phyloP scores from a whole-genome alignment of 495 filamentous ascomycete species.

The Echria macrotheca region DNA sequence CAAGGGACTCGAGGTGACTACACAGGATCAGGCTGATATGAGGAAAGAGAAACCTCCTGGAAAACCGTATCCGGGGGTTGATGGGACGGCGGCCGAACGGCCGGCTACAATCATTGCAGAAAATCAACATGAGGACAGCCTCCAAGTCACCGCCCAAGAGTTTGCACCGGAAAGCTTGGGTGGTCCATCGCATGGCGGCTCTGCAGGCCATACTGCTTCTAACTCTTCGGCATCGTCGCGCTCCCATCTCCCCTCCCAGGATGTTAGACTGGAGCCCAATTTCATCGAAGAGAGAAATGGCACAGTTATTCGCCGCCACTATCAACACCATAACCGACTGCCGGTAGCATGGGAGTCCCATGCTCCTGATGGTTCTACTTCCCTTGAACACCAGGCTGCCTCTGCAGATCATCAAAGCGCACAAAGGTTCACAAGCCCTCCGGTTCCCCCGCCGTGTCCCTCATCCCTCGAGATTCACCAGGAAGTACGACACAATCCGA shows the following conservation, averaged over 20 bases:
- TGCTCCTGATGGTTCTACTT: not conserved
- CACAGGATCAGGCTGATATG: too few relatives aligned
- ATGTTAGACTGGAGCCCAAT: conserved; percentile 1
- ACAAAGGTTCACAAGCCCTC: not conserved
- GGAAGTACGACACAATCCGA: not conserved
- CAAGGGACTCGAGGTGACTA: too few relatives aligned
- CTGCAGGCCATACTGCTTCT: not conserved
- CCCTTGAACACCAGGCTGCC: not conserved
- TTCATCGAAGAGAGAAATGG: not conserved
- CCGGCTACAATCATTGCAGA: too few relatives aligned
- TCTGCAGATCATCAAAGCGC: not conserved
- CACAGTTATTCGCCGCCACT: not conserved
- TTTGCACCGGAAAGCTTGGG: too few relatives aligned
- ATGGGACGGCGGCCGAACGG: too few relatives aligned
- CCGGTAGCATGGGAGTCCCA: too few relatives aligned
- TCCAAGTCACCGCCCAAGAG: too few relatives aligned
- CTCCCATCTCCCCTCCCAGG: not conserved
- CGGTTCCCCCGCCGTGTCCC: not conserved
- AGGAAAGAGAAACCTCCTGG: too few relatives aligned
- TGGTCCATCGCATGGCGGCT: not conserved
- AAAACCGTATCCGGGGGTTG: too few relatives aligned
- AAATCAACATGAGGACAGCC: too few relatives aligned
- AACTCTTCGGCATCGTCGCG: not conserved
- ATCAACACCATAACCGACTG: not conserved
- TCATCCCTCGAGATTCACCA: not conserved